Base-by-base conservation (phyloP, 2,329 filamentous ascomycete genomes). In the Malbranchea cinnamomea region DNA sequence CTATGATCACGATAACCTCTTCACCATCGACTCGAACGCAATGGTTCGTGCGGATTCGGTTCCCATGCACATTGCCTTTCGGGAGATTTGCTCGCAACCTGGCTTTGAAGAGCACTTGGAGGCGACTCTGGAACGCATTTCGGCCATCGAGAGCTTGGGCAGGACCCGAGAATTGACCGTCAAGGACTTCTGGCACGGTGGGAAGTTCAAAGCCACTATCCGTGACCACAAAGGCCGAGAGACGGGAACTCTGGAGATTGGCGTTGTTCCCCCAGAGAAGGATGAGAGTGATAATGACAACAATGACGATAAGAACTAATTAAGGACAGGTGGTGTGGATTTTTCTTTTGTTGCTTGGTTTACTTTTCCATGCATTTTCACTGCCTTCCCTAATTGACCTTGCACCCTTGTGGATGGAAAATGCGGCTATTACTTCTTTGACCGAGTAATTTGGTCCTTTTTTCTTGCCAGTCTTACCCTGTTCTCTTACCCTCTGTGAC, bases 111-210 rank as follows among this genome's bases (percentile, higher is more conserved):
- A 85, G 40, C 77, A 84, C 50, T 60, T 98, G 10, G 74, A 92
- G 37, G 74, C 68, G 3, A 95, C 89, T 0, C 60, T 93, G 14
- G 69, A 87, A 35, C 70, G 89, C 13, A 98, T 98, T 41, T 59
- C 67, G n/a, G 85, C 78, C 40, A 98, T 98, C 49, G 89, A 98
- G 62, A 85, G 77, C 46, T 64, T 98, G 37, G 87, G 85, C 20
- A 67, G 89, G 38, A 98, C 89, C n/a, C 74, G 87, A 37, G 89
- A 98, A 57, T 53, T 98, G 30, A 91, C 92, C 1, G 80, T 92
- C 40, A 98, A 98, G 60, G 89, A 95, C 53, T 63, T 95, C 22
- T 87, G 89, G 47, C 62, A 85, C 18, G 74, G 80, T 8, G 84
- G 84, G 2, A 78, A 77, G 52, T 94, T 93, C 49, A 67, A 72